Percentiles rank a stretch among this genome's conserved stretches.
phyloP scores from a whole-genome alignment of 345 rosid species.

The Syzygium oleosum region DNA sequence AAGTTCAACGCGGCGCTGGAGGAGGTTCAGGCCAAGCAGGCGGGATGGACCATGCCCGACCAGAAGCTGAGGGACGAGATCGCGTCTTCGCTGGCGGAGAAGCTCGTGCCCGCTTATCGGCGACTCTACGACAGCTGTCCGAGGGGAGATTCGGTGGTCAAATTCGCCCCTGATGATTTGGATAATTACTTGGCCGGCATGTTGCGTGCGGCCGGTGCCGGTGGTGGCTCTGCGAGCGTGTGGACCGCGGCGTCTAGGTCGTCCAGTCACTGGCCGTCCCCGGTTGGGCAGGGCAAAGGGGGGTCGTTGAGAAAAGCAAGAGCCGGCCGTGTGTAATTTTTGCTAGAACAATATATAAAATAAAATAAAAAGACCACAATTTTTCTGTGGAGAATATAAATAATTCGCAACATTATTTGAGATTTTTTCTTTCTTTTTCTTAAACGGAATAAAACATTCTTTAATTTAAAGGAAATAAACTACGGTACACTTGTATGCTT shows the following conservation, averaged over 20 bases:
- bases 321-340: not conserved
- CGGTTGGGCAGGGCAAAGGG: not conserved
- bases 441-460: not conserved
- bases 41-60: slow-evolving; percentile 2
- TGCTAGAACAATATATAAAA: not conserved
- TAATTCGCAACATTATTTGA: not conserved
- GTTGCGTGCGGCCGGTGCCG: not conserved
- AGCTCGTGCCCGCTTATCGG: not conserved
- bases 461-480: not conserved
- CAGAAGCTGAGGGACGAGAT: slow-evolving; percentile 5
- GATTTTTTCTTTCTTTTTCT: not conserved
- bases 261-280: not conserved
- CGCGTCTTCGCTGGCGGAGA: not conserved
- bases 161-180: slow-evolving; percentile 1
- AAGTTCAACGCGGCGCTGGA: not conserved
- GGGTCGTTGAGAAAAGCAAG: not conserved
- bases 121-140: not conserved
- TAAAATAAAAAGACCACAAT: not conserved
- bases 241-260: not conserved
- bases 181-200: slow-evolving; percentile 2
- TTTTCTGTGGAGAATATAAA: not conserved
- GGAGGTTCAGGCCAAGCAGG: slow-evolving; percentile 1
- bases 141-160: not conserved
- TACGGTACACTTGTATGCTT: not conserved
- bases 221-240: not conserved